phyloP scores from a whole-genome alignment of 805 yeast species.

The Zygosaccharomyces lentus region DNA sequence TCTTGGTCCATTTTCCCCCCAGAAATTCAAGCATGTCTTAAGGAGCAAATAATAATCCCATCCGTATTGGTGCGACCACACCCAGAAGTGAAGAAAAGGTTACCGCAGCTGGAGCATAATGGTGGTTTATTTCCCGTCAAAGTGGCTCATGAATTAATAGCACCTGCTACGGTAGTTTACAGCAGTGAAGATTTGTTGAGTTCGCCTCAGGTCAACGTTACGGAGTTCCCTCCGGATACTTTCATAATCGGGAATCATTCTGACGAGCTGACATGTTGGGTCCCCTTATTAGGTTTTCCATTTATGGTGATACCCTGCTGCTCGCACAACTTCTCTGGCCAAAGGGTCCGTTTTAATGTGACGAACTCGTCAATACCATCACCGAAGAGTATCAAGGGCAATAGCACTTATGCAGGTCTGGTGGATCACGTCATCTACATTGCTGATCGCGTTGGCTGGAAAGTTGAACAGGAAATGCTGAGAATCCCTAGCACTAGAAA shows the following conservation, averaged over 20 bases:
- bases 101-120: conserved; percentile 55
- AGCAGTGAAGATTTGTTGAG: conserved; percentile 40
- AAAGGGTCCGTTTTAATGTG: conserved; percentile 59
- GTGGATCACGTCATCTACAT: conserved; percentile 79
- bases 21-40: conserved; percentile 51
- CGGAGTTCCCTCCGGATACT: conserved; percentile 64
- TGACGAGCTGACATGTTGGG: conserved; percentile 94
- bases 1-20: conserved; percentile 78
- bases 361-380: conserved; percentile 25
- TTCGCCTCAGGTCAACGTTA: conserved; percentile 54
- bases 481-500: conserved; percentile 93
- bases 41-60: conserved; percentile 84
- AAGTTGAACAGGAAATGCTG: conserved; percentile 75
- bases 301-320: conserved; percentile 94
- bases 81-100: conserved; percentile 51
- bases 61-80: conserved; percentile 64
- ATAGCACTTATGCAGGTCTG: conserved; percentile 75
- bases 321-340: conserved; percentile 81
- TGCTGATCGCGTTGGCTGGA: conserved; percentile 74
- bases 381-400: conserved; percentile 16
- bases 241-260: conserved; percentile 93
- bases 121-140: conserved; percentile 45
- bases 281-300: conserved; percentile 81
- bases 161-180: conserved; percentile 43
- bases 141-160: conserved; percentile 39